Percentiles rank a stretch among this genome's conserved stretches.
phyloP scores from a whole-genome alignment of 2,329 filamentous ascomycete genomes.

The Aureobasidium uvarum region DNA sequence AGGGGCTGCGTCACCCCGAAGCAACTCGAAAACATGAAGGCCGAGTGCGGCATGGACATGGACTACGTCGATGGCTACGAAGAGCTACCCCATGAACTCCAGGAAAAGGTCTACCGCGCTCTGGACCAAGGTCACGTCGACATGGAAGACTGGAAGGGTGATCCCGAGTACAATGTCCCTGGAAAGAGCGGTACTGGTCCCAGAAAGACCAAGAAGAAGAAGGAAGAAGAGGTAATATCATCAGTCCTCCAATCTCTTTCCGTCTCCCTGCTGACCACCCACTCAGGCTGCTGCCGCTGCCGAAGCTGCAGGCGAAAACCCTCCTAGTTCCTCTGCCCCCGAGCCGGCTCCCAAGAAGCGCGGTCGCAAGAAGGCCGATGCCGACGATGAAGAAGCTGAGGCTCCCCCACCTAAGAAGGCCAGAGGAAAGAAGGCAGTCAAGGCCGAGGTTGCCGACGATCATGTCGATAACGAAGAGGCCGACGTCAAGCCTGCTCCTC shows the following conservation, averaged over 20 bases:
- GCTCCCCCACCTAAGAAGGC: constrained; percentile 33
- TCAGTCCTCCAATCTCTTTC: too few species aligned
- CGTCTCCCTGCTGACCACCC: neutral
- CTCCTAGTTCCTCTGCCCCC: constrained; percentile 26
- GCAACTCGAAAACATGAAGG: constrained; percentile 65
- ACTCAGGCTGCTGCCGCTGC: constrained; percentile 27
- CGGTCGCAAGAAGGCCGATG: constrained; percentile 41
- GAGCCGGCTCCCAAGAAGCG: constrained; percentile 45
- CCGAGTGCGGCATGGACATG: constrained; percentile 58
- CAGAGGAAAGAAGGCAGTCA: constrained; percentile 32
- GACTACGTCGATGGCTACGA: constrained; percentile 77
- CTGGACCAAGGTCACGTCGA: constrained; percentile 77
- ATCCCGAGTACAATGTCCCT: constrained; percentile 69
- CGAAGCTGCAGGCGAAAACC: constrained; percentile 29
- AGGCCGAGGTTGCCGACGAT: constrained; percentile 33
- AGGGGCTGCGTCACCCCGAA: constrained; percentile 88
- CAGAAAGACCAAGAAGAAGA: constrained; percentile 43
- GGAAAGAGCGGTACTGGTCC: constrained; percentile 60
- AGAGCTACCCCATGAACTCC: constrained; percentile 65
- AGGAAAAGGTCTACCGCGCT: constrained; percentile 71
- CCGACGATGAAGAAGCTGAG: constrained; percentile 40
- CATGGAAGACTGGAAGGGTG: constrained; percentile 82
- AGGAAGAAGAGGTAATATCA: constrained; percentile 35
- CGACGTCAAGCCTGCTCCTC: constrained; percentile 27
- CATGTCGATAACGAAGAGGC: constrained; percentile 30